phyloP scores from a whole-genome alignment of 352 stramenopile species.

The Globisporangium apiculatum region DNA sequence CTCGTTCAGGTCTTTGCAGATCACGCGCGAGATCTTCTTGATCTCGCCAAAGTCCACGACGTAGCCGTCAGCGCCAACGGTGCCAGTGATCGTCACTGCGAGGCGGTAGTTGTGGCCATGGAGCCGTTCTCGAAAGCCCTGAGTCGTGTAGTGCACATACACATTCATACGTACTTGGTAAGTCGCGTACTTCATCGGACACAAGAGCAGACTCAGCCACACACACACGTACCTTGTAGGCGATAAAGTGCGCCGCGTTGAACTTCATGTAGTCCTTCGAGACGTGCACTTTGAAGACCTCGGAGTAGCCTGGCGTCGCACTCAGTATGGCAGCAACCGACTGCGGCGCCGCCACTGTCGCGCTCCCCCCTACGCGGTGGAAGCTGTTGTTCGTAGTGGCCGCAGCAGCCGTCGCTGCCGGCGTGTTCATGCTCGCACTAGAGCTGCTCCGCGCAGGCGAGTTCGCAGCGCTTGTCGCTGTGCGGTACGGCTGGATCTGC shows the following conservation, averaged over 20 bases:
- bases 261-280: slow-evolving; percentile 92
- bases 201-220: slow-evolving; percentile 1
- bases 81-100: slow-evolving; percentile 85
- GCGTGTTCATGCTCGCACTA: background rate
- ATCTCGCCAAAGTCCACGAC: slow-evolving; percentile 98
- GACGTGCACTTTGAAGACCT: slow-evolving; percentile 85
- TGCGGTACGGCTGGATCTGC: slow-evolving; percentile 62
- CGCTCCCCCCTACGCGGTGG: background rate
- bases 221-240: slow-evolving; percentile 60
- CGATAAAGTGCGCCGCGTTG: slow-evolving; percentile 86
- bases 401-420: background rate
- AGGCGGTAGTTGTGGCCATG: slow-evolving; percentile 98
- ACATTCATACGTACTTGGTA: no score
- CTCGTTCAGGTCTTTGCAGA: slow-evolving; percentile 97
- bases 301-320: slow-evolving; percentile 28
- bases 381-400: background rate
- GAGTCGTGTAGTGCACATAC: background rate
- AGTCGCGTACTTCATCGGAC: no score
- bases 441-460: background rate
- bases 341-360: slow-evolving; percentile 10
- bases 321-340: slow-evolving; percentile 7
- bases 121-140: slow-evolving; percentile 94
- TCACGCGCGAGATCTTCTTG: slow-evolving; percentile 91
- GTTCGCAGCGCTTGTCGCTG: background rate
- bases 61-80: slow-evolving; percentile 92